A percentile compares a stretch with the other conserved stretches of the same genome.
These are phyloP conservation scores for Gorgonomyces haynaldii DNA, from an alignment of 192 early-diverging fungal genomes.

Conservation along the genomic window DNA sequence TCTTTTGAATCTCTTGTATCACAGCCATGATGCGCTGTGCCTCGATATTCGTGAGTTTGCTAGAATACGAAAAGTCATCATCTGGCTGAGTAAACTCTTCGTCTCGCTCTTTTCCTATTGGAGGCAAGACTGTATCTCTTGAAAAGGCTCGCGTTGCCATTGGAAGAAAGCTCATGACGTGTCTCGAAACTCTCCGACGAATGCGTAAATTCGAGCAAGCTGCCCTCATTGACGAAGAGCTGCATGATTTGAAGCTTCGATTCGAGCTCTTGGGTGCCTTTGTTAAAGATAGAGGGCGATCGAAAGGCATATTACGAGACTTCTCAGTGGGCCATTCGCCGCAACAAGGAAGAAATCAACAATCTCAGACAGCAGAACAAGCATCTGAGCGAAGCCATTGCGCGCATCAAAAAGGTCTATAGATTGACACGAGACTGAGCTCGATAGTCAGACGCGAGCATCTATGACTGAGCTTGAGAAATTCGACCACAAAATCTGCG, in stretches of 20 bases:
- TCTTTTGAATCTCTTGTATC: slow-evolving; percentile 38
- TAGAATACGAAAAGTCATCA: slow-evolving; percentile 24
- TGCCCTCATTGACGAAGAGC: slow-evolving; percentile 40
- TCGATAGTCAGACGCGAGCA: slow-evolving; percentile 20
- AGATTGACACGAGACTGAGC: slow-evolving; percentile 17
- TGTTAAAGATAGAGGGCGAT: slow-evolving; percentile 39
- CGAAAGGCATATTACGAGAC: slow-evolving; percentile 56
- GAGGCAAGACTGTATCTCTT: slow-evolving; percentile 2
- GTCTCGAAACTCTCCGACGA: neutral
- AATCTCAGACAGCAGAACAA: slow-evolving; percentile 36
- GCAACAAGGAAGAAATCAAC: slow-evolving; percentile 52
- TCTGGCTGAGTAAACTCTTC: neutral
- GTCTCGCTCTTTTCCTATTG: neutral
- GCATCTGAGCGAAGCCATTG: slow-evolving; percentile 42
- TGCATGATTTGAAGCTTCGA: slow-evolving; percentile 50
- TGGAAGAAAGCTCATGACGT: neutral
- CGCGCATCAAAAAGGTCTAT: slow-evolving; percentile 44
- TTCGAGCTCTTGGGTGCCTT: slow-evolving; percentile 46
- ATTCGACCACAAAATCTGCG: slow-evolving; percentile 45
- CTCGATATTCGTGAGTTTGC: slow-evolving; percentile 41
- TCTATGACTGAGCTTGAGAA: slow-evolving; percentile 46
- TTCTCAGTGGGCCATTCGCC: slow-evolving; percentile 47
- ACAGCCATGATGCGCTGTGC: slow-evolving; percentile 45
- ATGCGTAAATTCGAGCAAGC: slow-evolving; percentile 28
- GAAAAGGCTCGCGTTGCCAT: slow-evolving; percentile 5